Percentiles rank a stretch among this genome's conserved stretches.
Conservation (phyloP, 306 rosid genomes). For the Fragaria vesca region DNA sequence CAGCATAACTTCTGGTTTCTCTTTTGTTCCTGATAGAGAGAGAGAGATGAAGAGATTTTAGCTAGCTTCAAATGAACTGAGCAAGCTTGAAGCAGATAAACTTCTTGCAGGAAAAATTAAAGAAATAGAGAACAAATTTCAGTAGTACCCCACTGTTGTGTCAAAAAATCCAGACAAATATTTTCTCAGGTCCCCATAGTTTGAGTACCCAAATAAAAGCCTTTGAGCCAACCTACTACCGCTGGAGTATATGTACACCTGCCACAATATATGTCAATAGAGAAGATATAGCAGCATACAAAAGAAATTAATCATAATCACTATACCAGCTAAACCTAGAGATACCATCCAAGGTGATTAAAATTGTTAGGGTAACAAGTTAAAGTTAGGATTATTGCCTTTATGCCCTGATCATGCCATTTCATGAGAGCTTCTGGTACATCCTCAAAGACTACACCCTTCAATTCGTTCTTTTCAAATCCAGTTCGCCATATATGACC, state of each 20-base stretch:
- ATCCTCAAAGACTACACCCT: slow-evolving; percentile 83
- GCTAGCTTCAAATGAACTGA: background rate
- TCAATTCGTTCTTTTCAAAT: slow-evolving; percentile 72
- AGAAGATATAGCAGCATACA: background rate
- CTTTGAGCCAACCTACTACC: slow-evolving; percentile 97
- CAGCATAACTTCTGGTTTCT: slow-evolving; percentile 70
- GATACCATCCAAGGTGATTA: background rate
- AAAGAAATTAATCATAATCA: background rate
- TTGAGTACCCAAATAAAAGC: slow-evolving; percentile 82
- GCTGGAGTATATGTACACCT: slow-evolving; percentile 96
- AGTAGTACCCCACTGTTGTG: slow-evolving; percentile 78
- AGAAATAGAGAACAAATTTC: background rate
- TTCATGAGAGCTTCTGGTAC: slow-evolving; percentile 86
- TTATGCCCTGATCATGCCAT: slow-evolving; percentile 77
- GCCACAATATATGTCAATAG: slow-evolving; percentile 22
- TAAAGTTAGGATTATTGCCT: slow-evolving; percentile 41
- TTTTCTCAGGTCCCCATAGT: slow-evolving; percentile 80
- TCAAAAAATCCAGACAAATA: slow-evolving; percentile 89
- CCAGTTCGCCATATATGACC: slow-evolving; percentile 97
- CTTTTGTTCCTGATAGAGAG: slow-evolving; percentile 67
- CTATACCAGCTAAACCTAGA: background rate
- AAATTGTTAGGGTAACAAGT: background rate
- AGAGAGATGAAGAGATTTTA: background rate
- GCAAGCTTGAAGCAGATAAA: slow-evolving; percentile 6
- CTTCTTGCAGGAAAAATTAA: background rate